Evolutionary conservation across 352 stramenopile species (phyloP).

Genomic region (Peronospora tabacina): DNA sequence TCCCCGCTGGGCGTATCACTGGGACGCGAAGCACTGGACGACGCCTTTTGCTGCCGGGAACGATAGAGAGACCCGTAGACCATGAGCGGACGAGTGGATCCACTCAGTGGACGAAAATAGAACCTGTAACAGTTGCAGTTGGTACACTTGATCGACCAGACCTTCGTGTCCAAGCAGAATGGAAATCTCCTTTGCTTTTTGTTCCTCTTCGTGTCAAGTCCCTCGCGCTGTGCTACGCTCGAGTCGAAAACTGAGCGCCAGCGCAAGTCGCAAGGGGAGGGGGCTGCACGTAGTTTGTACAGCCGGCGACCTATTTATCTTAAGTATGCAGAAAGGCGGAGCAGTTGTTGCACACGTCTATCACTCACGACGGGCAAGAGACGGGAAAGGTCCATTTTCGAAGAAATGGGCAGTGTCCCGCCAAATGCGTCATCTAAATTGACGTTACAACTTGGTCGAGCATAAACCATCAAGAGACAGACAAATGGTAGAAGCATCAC

Average conservation of each 20-base stretch:
- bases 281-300: conserved; percentile 1
- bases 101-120: conserved; percentile 19
- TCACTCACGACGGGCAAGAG: conserved; percentile 14
- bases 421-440: neutral
- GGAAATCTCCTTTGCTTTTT: neutral
- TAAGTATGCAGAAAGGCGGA: conserved; percentile 17
- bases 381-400: conserved; percentile 16
- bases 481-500: neutral
- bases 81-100: conserved; percentile 19
- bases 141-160: neutral
- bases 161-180: neutral
- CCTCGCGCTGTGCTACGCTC: conserved; percentile 17
- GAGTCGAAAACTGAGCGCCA: conserved; percentile 32
- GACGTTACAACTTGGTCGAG: neutral
- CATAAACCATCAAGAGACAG: neutral
- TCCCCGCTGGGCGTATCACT: conserved; percentile 11
- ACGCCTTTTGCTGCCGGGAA: conserved; percentile 19
- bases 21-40: conserved; percentile 14
- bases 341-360: conserved; percentile 16
- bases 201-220: conserved; percentile 8
- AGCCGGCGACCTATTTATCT: conserved; percentile 3
- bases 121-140: conserved; percentile 11
- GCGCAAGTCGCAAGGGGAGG: conserved; percentile 8
- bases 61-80: conserved; percentile 34
- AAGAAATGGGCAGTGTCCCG: neutral